Evolutionary conservation across 208 protist species (phyloP).

Genomic region (Leishmania turanica): DNA sequence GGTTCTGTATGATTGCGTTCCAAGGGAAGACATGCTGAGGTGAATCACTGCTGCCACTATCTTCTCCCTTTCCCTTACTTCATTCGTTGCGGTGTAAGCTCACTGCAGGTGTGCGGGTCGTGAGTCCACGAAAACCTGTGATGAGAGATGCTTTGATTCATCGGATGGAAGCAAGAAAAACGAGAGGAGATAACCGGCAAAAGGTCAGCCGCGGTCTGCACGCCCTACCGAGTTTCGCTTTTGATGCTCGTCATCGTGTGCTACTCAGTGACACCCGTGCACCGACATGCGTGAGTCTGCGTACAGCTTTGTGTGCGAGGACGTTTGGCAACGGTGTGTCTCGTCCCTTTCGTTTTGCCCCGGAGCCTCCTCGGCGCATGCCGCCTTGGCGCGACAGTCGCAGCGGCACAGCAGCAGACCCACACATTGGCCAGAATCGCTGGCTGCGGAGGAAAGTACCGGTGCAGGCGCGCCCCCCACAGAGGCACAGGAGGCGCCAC

Average conservation of each 20-base stretch:
- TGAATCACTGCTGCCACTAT: background rate
- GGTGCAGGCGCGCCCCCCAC: background rate
- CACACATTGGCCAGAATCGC: background rate
- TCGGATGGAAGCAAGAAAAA: background rate
- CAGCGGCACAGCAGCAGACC: background rate
- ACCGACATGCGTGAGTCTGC: too few relatives aligned
- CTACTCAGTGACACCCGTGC: background rate
- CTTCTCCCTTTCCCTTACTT: background rate
- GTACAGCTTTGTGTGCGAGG: background rate
- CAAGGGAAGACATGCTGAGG: background rate
- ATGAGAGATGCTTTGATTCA: background rate
- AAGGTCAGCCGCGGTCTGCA: background rate
- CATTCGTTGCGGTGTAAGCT: background rate
- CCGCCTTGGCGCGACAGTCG: background rate
- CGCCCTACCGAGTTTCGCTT: background rate
- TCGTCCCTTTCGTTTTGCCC: background rate
- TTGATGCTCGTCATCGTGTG: background rate
- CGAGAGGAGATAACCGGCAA: background rate
- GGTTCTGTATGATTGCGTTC: background rate
- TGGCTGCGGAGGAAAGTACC: background rate
- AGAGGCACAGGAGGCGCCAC: background rate
- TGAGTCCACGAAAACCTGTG: background rate
- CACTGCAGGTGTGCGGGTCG: too few relatives aligned
- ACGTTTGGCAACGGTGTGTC: background rate
- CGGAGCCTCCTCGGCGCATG: background rate